Percentiles rank a stretch among this genome's conserved stretches.
Evolutionary conservation across 2,329 filamentous ascomycete species (phyloP).

Genomic region (Diplocarpon mali): DNA sequence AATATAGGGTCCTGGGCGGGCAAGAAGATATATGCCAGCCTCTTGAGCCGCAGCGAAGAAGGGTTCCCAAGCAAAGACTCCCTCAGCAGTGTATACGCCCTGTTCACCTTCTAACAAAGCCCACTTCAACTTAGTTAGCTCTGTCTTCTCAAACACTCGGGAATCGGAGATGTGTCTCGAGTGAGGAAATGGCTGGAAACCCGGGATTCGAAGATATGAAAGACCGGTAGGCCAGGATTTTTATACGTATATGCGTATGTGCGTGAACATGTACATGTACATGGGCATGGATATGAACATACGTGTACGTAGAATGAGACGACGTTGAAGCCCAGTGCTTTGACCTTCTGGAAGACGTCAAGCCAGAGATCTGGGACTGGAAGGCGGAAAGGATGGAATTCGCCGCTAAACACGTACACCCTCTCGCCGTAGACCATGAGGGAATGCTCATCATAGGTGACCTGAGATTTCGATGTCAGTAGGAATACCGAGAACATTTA

Average conservation of each 20-base stretch:
- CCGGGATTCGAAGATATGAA: no score
- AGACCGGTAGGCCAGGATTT: no score
- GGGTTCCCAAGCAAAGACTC: slow-evolving; percentile 59
- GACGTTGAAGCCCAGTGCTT: slow-evolving; percentile 66
- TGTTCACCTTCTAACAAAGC: slow-evolving; percentile 63
- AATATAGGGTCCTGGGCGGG: slow-evolving; percentile 49
- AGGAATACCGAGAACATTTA: no score
- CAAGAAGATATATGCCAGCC: slow-evolving; percentile 68
- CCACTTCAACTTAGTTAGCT: slow-evolving; percentile 36
- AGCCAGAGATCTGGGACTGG: slow-evolving; percentile 53
- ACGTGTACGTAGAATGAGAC: slow-evolving; percentile 65
- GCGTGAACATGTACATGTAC: no score
- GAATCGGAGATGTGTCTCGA: no score
- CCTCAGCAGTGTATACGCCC: slow-evolving; percentile 58
- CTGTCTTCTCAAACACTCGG: no score
- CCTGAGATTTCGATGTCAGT: slow-evolving; percentile 19
- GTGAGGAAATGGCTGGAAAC: no score
- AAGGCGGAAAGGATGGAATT: slow-evolving; percentile 51
- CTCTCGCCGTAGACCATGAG: slow-evolving; percentile 51
- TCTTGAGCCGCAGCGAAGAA: slow-evolving; percentile 67
- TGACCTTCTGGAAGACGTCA: slow-evolving; percentile 75
- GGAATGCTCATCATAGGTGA: slow-evolving; percentile 54
- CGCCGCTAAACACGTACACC: slow-evolving; percentile 50
- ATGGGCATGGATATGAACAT: no score
- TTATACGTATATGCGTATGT: no score